phyloP scores from a whole-genome alignment of 306 rosid species.

The Castanopsis chinensis region DNA sequence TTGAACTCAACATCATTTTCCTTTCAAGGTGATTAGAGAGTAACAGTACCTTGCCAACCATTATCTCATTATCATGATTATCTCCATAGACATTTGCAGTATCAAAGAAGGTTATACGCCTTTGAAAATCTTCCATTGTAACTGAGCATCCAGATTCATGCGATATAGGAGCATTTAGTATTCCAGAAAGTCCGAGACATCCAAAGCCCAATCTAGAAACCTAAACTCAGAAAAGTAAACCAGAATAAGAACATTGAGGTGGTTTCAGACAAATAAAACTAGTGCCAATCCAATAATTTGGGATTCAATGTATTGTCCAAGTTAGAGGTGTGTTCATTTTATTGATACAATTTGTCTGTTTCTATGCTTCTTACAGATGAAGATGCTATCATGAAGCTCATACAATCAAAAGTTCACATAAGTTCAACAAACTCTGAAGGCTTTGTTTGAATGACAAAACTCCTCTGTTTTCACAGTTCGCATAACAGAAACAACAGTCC shows the following conservation, averaged over 20 bases:
- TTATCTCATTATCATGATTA: constrained; percentile 58
- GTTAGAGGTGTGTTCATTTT: background rate
- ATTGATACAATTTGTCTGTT: background rate
- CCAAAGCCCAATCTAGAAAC: constrained; percentile 87
- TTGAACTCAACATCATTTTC: too few relatives aligned
- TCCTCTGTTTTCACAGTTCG: too few relatives aligned
- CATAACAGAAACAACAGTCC: too few relatives aligned
- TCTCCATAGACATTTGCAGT: constrained; percentile 62
- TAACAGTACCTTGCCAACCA: constrained; percentile 63
- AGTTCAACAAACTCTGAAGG: too few relatives aligned
- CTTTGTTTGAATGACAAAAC: too few relatives aligned
- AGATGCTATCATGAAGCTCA: too few relatives aligned
- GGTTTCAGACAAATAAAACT: background rate
- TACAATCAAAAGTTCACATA: too few relatives aligned
- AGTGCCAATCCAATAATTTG: background rate
- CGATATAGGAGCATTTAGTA: constrained; percentile 54
- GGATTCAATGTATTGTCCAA: background rate
- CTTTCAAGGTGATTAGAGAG: background rate
- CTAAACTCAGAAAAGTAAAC: constrained; percentile 32
- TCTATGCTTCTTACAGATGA: background rate
- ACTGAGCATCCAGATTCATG: constrained; percentile 64
- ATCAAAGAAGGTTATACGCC: constrained; percentile 68
- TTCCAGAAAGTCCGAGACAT: constrained; percentile 70
- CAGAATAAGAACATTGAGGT: background rate
- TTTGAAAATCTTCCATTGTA: constrained; percentile 57